Percentiles rank a stretch among this genome's conserved stretches.
Evolutionary conservation across 2,329 filamentous ascomycete genomes (phyloP).

Genomic region (Gyromitra esculenta): DNA sequence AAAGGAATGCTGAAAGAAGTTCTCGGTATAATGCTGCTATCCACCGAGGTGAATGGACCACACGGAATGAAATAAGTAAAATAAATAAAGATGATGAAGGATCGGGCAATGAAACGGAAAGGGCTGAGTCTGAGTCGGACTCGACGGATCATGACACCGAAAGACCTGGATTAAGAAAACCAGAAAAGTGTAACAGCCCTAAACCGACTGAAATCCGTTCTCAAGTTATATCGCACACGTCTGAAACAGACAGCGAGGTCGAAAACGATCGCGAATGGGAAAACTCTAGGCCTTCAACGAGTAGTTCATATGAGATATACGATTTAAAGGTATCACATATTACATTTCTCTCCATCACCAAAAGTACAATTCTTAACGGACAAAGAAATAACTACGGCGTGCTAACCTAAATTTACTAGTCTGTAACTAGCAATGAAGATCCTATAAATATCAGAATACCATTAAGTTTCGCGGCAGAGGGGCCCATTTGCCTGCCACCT

Average conservation of each 20-base stretch:
- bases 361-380: background rate
- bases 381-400: background rate
- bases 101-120: background rate
- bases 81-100: background rate
- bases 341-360: background rate
- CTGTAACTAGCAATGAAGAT: conserved; percentile 11
- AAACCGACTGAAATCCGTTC: background rate
- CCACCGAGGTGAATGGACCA: background rate
- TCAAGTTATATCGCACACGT: conserved; percentile 16
- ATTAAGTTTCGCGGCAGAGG: conserved; percentile 5
- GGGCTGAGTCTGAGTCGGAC: background rate
- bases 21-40: conserved; percentile 1
- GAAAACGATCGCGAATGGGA: conserved; percentile 15
- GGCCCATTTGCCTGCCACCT: conserved; percentile 36
- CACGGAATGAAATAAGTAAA: background rate
- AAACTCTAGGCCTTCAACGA: conserved; percentile 19
- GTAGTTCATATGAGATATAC: conserved; percentile 19
- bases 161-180: background rate
- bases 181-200: background rate
- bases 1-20: conserved; percentile 11
- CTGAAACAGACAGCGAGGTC: conserved; percentile 29
- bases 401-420: conserved; percentile 23
- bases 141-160: background rate
- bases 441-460: conserved; percentile 5
- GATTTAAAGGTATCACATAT: conserved; percentile 28